phyloP scores from a whole-genome alignment of 2,329 filamentous ascomycete species.

The Onygenales sp. region DNA sequence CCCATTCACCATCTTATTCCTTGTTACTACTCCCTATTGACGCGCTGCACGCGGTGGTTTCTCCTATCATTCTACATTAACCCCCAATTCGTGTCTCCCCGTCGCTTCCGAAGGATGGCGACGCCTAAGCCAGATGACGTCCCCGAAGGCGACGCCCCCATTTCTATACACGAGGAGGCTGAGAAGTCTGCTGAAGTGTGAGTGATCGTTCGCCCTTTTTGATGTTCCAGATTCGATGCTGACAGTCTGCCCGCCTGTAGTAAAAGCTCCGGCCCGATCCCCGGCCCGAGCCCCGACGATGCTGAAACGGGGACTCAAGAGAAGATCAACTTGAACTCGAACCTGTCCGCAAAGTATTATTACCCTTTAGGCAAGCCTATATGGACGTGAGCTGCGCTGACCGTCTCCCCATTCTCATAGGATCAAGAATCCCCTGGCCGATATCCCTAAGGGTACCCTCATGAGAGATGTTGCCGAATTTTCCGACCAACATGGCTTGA shows the following conservation, averaged over 20 bases:
- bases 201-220: too few relatives aligned
- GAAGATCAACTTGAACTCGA: constrained; percentile 19
- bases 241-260: neutral
- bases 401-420: constrained; percentile 15
- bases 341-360: constrained; percentile 20
- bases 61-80: too few relatives aligned
- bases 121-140: too few relatives aligned
- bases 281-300: constrained; percentile 6
- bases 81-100: too few relatives aligned
- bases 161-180: too few relatives aligned
- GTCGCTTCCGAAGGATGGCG: too few relatives aligned
- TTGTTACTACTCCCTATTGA: too few relatives aligned
- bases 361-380: neutral
- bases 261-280: too few relatives aligned
- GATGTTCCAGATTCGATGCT: neutral
- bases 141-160: too few relatives aligned
- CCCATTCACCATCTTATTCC: too few relatives aligned
- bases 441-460: constrained; percentile 28
- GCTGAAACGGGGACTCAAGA: constrained; percentile 17
- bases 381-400: neutral
- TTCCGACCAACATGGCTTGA: constrained; percentile 30
- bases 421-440: constrained; percentile 39
- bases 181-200: too few relatives aligned
- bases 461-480: constrained; percentile 35
- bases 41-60: too few relatives aligned